Conservation (phyloP, 2,329 filamentous ascomycete genomes). For the Monosporascus cannonballus region DNA sequence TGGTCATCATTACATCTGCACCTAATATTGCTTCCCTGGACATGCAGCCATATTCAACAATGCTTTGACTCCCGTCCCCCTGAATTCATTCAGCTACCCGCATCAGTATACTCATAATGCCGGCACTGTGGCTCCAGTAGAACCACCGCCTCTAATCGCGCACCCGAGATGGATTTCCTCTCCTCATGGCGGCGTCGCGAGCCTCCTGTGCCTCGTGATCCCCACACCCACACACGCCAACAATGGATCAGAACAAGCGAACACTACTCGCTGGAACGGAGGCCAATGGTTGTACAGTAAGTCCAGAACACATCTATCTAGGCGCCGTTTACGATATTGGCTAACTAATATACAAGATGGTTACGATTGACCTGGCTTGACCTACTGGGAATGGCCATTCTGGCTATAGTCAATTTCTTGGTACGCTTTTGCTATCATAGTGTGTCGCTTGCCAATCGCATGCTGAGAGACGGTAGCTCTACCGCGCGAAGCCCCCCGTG, state of each 20-base stretch:
- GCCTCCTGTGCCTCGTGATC: neutral
- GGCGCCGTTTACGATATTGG: too few relatives aligned
- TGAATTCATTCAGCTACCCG: too few relatives aligned
- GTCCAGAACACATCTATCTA: neutral
- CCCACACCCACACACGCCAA: neutral
- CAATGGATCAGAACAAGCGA: neutral
- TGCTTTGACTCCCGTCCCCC: too few relatives aligned
- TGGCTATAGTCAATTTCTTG: neutral
- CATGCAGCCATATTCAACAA: too few relatives aligned
- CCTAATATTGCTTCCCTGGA: too few relatives aligned
- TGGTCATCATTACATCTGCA: too few relatives aligned
- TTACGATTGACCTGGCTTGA: slow-evolving; percentile 4
- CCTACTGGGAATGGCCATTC: slow-evolving; percentile 1
- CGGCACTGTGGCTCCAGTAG: too few relatives aligned
- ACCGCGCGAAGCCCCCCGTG: slow-evolving; percentile 47
- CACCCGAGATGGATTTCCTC: neutral
- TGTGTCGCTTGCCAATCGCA: neutral
- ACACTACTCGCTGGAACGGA: slow-evolving; percentile 1
- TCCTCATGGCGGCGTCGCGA: neutral
- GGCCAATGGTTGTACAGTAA: slow-evolving; percentile 2
- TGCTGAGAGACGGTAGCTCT: slow-evolving; percentile 32
- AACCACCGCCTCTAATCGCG: neutral
- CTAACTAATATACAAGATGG: slow-evolving; percentile 1
- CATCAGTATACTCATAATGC: too few relatives aligned
- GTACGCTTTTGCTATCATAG: neutral